Base-by-base conservation (phyloP, 345 rosid species). In the Brassica carinata region DNA sequence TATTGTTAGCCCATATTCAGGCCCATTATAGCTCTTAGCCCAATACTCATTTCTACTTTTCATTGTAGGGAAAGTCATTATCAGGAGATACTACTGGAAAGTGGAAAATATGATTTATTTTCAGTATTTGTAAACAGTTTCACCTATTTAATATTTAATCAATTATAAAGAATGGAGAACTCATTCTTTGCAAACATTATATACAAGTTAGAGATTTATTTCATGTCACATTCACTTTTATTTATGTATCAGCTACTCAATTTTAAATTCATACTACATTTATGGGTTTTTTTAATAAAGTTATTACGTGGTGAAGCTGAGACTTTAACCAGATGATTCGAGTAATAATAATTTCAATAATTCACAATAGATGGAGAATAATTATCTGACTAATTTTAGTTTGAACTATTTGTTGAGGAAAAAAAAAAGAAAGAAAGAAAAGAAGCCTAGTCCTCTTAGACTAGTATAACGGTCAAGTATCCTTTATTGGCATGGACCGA, bases 401-500 rank as follows among this genome's bases (percentile, higher is more conserved):
- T 8, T 62, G 0, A 23, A 36, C 9, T 53, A 58, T 19, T 19
- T 17, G 14, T 13, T 27, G 51, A 3, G 45, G 14, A 3, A 43
- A 43, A 7, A 38, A 40, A 43, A 14, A 5, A 26, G 62, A 73
- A 23, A 23, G 26, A 23, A 23, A 15, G 4, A 36, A 72, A 58
- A 29, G 6, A 67, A 36, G 36, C 5, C 62, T 79, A 57, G 53
- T 45, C 51, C 8, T 13, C 36, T 2, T 73, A 66, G 82, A 40
- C 30, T 73, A 7, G 72, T 55, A 23, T 23, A 53, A 70, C 38
- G 72, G 72, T 65, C 48, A 79, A 66, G 73, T 58, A 51, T 23
- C 7, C 72, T 55, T 74, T 29, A 55, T 70, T 75, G 79, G 83
- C 80, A 57, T 64, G 76, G 76, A 18, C 83, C 76, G 76, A 18